A percentile compares a stretch with the other conserved stretches of the same genome.
These are phyloP conservation scores for Gamarada debralockiae DNA, from an alignment of 495 filamentous ascomycete species.

Conservation along the genomic window DNA sequence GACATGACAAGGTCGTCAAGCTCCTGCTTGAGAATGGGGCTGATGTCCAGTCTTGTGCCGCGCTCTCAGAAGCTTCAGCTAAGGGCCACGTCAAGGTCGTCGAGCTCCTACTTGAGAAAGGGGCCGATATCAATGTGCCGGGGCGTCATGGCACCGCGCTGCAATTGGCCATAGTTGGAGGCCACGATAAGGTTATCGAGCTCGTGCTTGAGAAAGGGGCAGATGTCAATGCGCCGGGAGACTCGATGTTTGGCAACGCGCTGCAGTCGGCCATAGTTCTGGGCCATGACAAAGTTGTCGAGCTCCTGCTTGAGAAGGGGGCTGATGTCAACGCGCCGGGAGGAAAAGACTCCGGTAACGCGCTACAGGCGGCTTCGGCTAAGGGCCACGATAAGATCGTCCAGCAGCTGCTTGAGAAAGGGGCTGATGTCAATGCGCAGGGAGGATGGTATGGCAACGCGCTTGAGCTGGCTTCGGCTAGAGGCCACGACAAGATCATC, in stretches of 20 bases:
- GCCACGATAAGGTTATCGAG: slow-evolving; percentile 14
- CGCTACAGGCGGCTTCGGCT: slow-evolving; percentile 19
- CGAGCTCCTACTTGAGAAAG: slow-evolving; percentile 23
- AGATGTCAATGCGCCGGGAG: background rate
- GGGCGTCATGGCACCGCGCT: slow-evolving; percentile 15
- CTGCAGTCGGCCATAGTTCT: background rate
- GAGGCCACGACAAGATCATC: slow-evolving; percentile 10
- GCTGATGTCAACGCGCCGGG: background rate
- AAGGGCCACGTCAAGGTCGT: slow-evolving; percentile 21
- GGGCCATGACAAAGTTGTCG: background rate
- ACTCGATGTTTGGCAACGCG: slow-evolving; percentile 13
- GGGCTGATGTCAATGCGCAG: slow-evolving; percentile 16
- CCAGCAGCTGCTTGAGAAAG: slow-evolving; percentile 10
- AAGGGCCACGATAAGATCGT: slow-evolving; percentile 15
- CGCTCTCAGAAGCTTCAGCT: slow-evolving; percentile 16
- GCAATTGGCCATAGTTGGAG: slow-evolving; percentile 9
- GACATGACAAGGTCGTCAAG: no score
- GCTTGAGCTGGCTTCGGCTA: slow-evolving; percentile 14
- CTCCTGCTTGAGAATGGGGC: slow-evolving; percentile 15
- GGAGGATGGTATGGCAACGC: slow-evolving; percentile 20
- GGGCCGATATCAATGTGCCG: slow-evolving; percentile 5
- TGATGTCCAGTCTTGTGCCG: slow-evolving; percentile 14
- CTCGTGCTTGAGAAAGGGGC: slow-evolving; percentile 21
- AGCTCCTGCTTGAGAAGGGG: background rate
- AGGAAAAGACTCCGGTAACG: background rate